phyloP scores from a whole-genome alignment of 2,329 filamentous ascomycete species.

The Rhynchosporium agropyri region DNA sequence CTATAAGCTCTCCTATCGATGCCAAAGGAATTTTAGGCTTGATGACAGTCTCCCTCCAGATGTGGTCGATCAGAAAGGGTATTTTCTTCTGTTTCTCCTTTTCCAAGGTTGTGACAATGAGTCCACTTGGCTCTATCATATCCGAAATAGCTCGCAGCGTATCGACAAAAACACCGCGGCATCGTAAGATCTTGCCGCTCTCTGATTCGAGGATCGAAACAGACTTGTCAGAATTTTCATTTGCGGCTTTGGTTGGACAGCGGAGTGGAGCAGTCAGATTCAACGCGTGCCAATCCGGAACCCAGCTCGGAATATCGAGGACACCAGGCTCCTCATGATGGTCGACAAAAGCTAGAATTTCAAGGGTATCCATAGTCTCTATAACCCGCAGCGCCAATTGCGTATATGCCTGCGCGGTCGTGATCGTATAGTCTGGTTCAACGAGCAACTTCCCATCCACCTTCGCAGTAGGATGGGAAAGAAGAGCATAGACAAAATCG shows the following conservation, averaged over 20 bases:
- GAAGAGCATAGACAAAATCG: conserved; percentile 25
- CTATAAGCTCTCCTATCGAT: conserved; percentile 11
- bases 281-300: conserved; percentile 28
- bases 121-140: conserved; percentile 24
- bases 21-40: conserved; percentile 13
- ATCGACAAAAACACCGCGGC: conserved; percentile 22
- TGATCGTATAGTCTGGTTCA: conserved; percentile 25
- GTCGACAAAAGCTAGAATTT: conserved; percentile 27
- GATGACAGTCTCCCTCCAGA: conserved; percentile 20
- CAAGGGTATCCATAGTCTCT: conserved; percentile 20
- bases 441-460: conserved; percentile 22
- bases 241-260: conserved; percentile 20
- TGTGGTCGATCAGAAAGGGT: conserved; percentile 26
- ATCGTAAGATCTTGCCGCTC: conserved; percentile 19
- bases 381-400: conserved; percentile 24
- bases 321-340: conserved; percentile 25
- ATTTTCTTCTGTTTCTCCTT: conserved; percentile 24
- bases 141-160: conserved; percentile 21
- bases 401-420: conserved; percentile 20
- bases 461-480: conserved; percentile 23
- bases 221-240: conserved; percentile 11
- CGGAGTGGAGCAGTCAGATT: conserved; percentile 23
- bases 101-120: conserved; percentile 23
- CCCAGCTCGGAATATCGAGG: conserved; percentile 24
- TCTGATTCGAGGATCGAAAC: background rate